Evolutionary conservation across 2,329 filamentous ascomycete genomes (phyloP).

Genomic region (Ophiocordyceps polyrhachis-furcata): DNA sequence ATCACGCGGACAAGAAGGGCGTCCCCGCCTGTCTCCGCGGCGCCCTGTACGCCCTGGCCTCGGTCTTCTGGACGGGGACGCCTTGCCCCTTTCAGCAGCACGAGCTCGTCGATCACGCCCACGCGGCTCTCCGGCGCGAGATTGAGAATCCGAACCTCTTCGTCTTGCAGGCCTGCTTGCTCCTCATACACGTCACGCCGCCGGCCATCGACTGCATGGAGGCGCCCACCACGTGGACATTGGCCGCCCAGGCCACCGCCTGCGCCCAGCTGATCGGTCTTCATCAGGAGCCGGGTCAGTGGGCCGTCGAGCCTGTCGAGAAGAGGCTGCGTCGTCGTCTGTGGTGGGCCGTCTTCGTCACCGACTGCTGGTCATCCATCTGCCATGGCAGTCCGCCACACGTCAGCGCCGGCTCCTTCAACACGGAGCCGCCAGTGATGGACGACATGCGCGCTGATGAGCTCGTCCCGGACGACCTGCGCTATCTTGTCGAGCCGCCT

Average conservation of each 20-base stretch:
- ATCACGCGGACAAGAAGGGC: conserved; percentile 15
- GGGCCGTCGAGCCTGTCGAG: conserved; percentile 23
- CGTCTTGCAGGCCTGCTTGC: conserved; percentile 25
- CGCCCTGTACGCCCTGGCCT: conserved; percentile 24
- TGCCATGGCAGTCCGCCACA: conserved; percentile 28
- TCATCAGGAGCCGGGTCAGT: conserved; percentile 21
- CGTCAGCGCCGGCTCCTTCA: conserved; percentile 20
- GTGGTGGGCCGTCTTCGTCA: conserved; percentile 24
- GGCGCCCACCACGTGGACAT: conserved; percentile 24
- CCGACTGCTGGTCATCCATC: conserved; percentile 25
- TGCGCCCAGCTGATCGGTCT: conserved; percentile 27
- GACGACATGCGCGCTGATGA: conserved; percentile 25
- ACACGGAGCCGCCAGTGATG: conserved; percentile 18
- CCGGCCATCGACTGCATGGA: conserved; percentile 26
- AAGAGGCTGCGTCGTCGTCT: conserved; percentile 23
- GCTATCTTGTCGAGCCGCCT: conserved; percentile 15
- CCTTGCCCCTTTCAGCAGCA: conserved; percentile 20
- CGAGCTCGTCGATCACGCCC: conserved; percentile 21
- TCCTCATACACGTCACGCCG: conserved; percentile 25
- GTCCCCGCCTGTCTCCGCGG: conserved; percentile 26
- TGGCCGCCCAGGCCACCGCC: conserved; percentile 22
- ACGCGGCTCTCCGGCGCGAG: conserved; percentile 23
- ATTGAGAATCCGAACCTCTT: conserved; percentile 26
- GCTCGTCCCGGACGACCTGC: conserved; percentile 17
- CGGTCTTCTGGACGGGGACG: conserved; percentile 19